Conservation (phyloP, 208 protist species). For the Leishmania lainsoni region DNA sequence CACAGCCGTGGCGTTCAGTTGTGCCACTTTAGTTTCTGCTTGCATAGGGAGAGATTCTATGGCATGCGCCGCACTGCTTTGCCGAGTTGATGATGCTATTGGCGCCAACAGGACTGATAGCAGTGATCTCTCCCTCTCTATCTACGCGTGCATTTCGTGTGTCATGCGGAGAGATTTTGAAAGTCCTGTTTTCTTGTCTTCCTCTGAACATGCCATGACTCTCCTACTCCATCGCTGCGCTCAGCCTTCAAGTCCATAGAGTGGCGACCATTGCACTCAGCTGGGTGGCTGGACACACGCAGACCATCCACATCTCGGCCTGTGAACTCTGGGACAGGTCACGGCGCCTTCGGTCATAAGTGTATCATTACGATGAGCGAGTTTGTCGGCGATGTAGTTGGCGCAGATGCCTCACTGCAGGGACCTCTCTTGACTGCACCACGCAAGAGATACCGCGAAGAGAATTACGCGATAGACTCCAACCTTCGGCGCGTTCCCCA, state of each 20-base stretch:
- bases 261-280: neutral
- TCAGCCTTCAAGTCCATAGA: neutral
- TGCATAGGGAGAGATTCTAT: neutral
- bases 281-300: neutral
- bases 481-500: constrained; percentile 11
- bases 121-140: neutral
- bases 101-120: neutral
- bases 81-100: neutral
- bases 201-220: neutral
- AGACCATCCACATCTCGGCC: neutral
- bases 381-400: neutral
- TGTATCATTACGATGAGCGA: constrained; percentile 13
- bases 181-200: neutral
- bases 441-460: constrained; percentile 22
- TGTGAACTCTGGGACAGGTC: neutral
- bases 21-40: too few species aligned
- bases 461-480: neutral
- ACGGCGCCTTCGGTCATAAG: neutral
- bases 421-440: neutral
- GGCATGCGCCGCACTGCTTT: neutral
- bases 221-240: neutral
- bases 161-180: too few species aligned
- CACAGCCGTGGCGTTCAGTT: too few species aligned
- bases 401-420: constrained; percentile 2
- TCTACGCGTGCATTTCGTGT: neutral